These are phyloP conservation scores for Pseudogymnoascus sp. DNA, from an alignment of 2,329 filamentous ascomycete species.

Conservation along the genomic window DNA sequence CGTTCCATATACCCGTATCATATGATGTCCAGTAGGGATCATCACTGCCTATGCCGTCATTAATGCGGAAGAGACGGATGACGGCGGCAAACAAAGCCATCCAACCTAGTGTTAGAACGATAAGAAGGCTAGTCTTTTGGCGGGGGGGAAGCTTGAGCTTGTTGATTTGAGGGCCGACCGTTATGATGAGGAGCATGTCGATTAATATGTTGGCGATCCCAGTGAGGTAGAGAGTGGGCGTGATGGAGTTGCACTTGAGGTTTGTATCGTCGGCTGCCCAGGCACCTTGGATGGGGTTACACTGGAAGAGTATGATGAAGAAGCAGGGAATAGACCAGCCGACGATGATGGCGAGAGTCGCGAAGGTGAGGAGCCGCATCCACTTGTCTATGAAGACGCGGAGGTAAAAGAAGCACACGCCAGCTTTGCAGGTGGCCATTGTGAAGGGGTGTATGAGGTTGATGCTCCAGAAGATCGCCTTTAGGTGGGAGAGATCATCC, in stretches of 20 bases:
- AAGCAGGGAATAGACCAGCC: constrained; percentile 1
- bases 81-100: constrained; percentile 1
- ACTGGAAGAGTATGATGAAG: constrained; percentile 40
- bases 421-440: constrained; percentile 40
- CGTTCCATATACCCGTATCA: not conserved
- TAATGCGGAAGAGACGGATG: constrained; percentile 10
- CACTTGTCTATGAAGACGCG: constrained; percentile 40
- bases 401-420: constrained; percentile 47
- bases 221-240: constrained; percentile 42
- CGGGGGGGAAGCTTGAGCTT: constrained; percentile 37
- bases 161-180: constrained; percentile 39
- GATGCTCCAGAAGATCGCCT: constrained; percentile 30
- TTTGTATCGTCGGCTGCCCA: constrained; percentile 48
- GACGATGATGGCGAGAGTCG: not conserved
- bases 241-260: constrained; percentile 39
- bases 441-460: constrained; percentile 39
- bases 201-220: constrained; percentile 47
- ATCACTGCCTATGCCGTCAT: constrained; percentile 3
- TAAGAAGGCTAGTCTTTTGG: constrained; percentile 39
- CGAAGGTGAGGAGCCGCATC: constrained; percentile 3
- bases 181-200: constrained; percentile 43
- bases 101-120: constrained; percentile 35
- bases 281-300: constrained; percentile 42
- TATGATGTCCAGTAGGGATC: not conserved
- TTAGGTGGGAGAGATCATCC: not conserved